Conservation (phyloP, 139 green algal species). For the Chlamydomonas applanata region DNA sequence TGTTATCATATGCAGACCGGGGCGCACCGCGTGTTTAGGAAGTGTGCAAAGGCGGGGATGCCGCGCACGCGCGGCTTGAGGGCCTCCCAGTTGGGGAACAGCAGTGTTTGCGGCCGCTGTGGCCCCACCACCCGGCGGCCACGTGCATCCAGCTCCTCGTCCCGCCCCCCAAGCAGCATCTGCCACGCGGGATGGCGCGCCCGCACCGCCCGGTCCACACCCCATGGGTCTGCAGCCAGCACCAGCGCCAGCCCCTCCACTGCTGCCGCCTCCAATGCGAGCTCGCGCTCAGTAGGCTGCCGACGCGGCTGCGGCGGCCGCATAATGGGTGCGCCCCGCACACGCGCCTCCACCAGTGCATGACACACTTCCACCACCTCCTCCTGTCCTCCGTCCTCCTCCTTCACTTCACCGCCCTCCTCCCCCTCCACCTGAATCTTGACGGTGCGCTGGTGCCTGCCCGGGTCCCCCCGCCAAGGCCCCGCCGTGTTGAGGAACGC, state of each 20-base stretch:
- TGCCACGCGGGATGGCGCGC: conserved; percentile 18
- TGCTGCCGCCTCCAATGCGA: background rate
- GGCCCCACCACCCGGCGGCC: background rate
- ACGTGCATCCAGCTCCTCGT: background rate
- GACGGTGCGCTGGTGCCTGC: background rate
- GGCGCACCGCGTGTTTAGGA: conserved; percentile 8
- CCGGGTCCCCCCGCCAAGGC: background rate
- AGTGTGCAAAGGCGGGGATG: conserved; percentile 7
- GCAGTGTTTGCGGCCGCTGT: background rate
- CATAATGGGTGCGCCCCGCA: conserved; percentile 21
- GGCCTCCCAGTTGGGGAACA: conserved; percentile 7
- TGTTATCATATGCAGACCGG: too few species aligned
- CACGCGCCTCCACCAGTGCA: conserved; percentile 19
- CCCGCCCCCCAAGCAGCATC: background rate
- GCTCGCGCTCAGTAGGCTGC: background rate
- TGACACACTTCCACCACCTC: background rate
- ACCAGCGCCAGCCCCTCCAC: conserved; percentile 11
- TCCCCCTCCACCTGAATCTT: conserved; percentile 1
- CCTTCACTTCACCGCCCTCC: background rate
- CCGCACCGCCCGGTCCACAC: conserved; percentile 11
- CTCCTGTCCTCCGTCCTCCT: background rate
- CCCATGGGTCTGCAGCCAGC: conserved; percentile 17
- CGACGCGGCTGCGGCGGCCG: background rate
- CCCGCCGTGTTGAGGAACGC: background rate
- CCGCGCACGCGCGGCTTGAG: conserved; percentile 6